These are phyloP conservation scores for Fusarium liriodendri DNA, from an alignment of 2,329 filamentous ascomycete genomes.

Conservation along the genomic window DNA sequence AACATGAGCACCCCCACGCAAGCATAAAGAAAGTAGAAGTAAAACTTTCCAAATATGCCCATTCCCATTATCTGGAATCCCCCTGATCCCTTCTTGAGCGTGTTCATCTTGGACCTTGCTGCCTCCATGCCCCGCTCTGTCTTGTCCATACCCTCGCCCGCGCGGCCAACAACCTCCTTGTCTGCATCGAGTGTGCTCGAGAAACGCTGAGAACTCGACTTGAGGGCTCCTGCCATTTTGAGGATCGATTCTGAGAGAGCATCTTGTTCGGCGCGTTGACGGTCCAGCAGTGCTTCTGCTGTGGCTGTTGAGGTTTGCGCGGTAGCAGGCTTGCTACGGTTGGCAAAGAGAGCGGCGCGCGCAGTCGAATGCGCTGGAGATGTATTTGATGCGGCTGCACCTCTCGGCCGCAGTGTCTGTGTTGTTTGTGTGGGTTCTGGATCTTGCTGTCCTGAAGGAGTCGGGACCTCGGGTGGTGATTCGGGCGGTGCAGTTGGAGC, in stretches of 20 bases:
- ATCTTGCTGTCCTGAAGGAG: constrained; percentile 8
- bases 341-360: constrained; percentile 59
- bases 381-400: constrained; percentile 33
- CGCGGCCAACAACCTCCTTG: constrained; percentile 77
- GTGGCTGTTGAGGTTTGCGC: constrained; percentile 59
- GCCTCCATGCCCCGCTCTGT: constrained; percentile 81
- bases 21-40: constrained; percentile 69
- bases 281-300: constrained; percentile 78
- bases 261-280: constrained; percentile 86
- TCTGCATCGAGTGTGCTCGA: constrained; percentile 76
- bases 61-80: constrained; percentile 89
- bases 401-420: constrained; percentile 51
- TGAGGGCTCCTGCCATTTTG: constrained; percentile 80
- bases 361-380: constrained; percentile 49
- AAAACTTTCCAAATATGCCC: constrained; percentile 61
- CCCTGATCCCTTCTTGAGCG: constrained; percentile 83
- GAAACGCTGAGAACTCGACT: constrained; percentile 79
- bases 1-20: constrained; percentile 87
- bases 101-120: constrained; percentile 81
- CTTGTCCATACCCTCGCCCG: constrained; percentile 80
- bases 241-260: constrained; percentile 84
- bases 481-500: constrained; percentile 17
- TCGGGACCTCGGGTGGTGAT: constrained; percentile 18
- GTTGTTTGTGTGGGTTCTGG: constrained; percentile 48
- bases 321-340: constrained; percentile 50